Percentiles rank a stretch among this genome's conserved stretches.
Conservation (phyloP, 2,329 filamentous ascomycete species). For the Fusarium devonianum region DNA sequence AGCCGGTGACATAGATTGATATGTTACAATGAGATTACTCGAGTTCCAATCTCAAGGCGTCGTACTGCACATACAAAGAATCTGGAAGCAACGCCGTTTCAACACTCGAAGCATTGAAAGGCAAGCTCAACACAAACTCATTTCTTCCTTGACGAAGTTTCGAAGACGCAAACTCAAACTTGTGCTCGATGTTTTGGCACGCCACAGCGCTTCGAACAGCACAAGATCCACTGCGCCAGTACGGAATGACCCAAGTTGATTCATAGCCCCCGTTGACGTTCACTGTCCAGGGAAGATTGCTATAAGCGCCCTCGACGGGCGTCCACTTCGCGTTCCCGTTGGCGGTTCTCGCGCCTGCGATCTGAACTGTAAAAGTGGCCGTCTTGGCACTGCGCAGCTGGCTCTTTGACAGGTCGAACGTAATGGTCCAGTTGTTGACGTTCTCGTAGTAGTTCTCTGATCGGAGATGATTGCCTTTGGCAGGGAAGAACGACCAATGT, state of each 20-base stretch:
- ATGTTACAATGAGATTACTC: too few relatives aligned
- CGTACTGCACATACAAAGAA: slow-evolving; percentile 68
- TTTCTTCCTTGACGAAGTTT: slow-evolving; percentile 59
- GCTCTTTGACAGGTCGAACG: slow-evolving; percentile 54
- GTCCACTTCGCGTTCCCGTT: slow-evolving; percentile 35
- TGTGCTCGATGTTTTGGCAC: slow-evolving; percentile 67
- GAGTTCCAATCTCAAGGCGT: slow-evolving; percentile 66
- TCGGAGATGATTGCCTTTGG: slow-evolving; percentile 56
- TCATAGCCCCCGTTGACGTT: slow-evolving; percentile 48
- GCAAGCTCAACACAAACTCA: slow-evolving; percentile 62
- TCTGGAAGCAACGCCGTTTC: slow-evolving; percentile 63
- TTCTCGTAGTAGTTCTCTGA: slow-evolving; percentile 51
- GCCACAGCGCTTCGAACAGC: slow-evolving; percentile 64
- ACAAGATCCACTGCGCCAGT: slow-evolving; percentile 54
- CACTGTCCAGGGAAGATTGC: slow-evolving; percentile 39
- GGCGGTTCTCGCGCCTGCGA: slow-evolving; percentile 20
- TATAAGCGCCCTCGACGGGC: slow-evolving; percentile 9
- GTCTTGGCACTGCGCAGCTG: slow-evolving; percentile 47
- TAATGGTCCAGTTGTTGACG: slow-evolving; percentile 66
- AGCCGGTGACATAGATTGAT: too few relatives aligned
- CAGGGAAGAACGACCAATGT: slow-evolving; percentile 69
- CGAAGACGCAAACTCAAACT: slow-evolving; percentile 60
- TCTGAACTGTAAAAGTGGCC: slow-evolving; percentile 31
- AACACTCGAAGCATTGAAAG: slow-evolving; percentile 64
- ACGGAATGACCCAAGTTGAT: slow-evolving; percentile 63